A percentile compares a stretch with the other conserved stretches of the same genome.
Conservation (phyloP, 257 asterid genomes). For the Asclepias syriaca region DNA sequence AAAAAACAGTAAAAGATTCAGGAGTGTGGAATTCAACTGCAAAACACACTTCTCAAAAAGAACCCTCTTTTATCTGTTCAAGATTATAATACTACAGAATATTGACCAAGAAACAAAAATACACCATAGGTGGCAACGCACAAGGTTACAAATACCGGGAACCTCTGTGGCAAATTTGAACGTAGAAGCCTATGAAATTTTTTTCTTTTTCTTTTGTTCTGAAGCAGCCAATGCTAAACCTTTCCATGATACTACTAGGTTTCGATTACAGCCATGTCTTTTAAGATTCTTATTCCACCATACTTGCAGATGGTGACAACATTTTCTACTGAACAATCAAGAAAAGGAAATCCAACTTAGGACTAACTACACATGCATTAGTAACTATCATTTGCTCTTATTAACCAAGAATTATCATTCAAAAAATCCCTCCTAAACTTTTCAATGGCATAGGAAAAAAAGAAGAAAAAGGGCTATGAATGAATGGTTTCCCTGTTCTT, state of each 20-base stretch:
- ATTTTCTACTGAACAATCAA: neutral
- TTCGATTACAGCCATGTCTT: neutral
- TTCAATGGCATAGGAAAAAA: neutral
- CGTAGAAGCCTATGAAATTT: neutral
- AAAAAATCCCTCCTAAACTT: neutral
- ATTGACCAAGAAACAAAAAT: neutral
- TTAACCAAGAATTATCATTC: neutral
- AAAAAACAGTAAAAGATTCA: neutral
- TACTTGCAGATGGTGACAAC: neutral
- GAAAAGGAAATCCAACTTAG: neutral
- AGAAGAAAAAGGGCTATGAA: too few species aligned
- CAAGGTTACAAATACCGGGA: neutral
- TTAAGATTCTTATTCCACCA: neutral
- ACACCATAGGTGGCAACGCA: conserved; percentile 1
- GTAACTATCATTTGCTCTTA: neutral
- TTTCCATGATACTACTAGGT: conserved; percentile 1
- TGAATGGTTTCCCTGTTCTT: neutral
- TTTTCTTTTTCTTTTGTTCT: neutral
- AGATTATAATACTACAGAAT: neutral
- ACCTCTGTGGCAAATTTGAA: conserved; percentile 1
- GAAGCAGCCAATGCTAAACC: too few species aligned
- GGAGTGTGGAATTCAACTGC: conserved; percentile 43
- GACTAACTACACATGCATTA: neutral
- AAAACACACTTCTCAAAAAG: conserved; percentile 14
- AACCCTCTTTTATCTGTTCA: neutral